Evolutionary conservation across 2,329 filamentous ascomycete species (phyloP), one percentile per base, ranked within the genome.

Genomic region (Colletotrichum truncatum): DNA sequence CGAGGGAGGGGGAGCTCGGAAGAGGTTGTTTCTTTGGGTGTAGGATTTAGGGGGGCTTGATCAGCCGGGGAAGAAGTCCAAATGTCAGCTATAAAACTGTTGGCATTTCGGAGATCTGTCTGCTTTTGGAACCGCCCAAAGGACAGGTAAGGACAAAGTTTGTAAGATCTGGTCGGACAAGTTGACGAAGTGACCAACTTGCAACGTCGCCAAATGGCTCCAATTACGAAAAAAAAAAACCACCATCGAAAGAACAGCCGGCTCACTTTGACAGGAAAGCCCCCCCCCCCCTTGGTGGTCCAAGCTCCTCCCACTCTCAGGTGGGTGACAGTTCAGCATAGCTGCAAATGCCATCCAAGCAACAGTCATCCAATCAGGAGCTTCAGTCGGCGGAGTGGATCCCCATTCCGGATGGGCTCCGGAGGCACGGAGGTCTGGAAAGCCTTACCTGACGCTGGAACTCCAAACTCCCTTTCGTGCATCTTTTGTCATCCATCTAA

Each of bases 371-470:
- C 52, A 55, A 55, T 55, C 10, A 45, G 16, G 14, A 45, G 52
- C 52, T 39, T 30, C 38, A 9, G 12, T 6, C 16, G 10, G 38
- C 28, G 25, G 52, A 12, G 12, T 26, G 52, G 52, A 9, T 32
- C 38, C n/a, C n/a, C 52, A 16, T 26, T 43, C 52, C 38, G 38
- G 52, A 14, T 32, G 39, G 51, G 34, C 32, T 32, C 43, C 52
- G 52, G 38, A 55, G 52, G 52, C n/a, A 41, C 38, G 52, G 52
- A 21, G 30, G 6, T 23, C 46, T 25, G 32, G 59, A 38, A 58
- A 58, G 38, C 28, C 30, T 54, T 54, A 53, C 56, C 56, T 53
- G 56, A 54, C 25, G 39, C 32, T 60, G 55, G 46, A 23, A 53
- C 36, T 49, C 28, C 23, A n/a, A n/a, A 21, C 10, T 21, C 39